phyloP scores from a whole-genome alignment of 495 filamentous ascomycete genomes.

The Penicillium roqueforti region DNA sequence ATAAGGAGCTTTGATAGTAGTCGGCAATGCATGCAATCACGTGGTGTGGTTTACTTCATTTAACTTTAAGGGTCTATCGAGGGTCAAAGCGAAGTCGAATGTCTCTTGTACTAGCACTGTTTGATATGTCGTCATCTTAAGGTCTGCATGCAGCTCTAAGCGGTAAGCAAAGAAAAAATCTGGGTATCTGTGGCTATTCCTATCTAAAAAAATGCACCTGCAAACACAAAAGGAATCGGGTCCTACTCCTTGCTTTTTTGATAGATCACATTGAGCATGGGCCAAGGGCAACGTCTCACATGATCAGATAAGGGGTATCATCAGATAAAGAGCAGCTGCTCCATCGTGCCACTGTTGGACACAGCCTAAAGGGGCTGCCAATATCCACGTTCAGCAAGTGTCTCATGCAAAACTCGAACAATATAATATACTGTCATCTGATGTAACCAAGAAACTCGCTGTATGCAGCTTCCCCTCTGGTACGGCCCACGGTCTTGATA shows the following conservation, averaged over 20 bases:
- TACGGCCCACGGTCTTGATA: neutral
- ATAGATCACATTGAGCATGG: neutral
- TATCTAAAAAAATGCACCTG: neutral
- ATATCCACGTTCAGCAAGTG: neutral
- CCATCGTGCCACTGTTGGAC: neutral
- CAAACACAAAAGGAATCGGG: neutral
- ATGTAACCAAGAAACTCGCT: neutral
- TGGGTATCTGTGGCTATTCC: conserved; percentile 7
- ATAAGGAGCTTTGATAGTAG: neutral
- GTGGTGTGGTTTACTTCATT: neutral
- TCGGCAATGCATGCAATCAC: neutral
- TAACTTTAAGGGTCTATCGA: neutral
- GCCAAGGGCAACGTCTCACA: neutral
- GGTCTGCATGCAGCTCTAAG: neutral
- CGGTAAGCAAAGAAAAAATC: neutral
- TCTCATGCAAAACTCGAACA: neutral
- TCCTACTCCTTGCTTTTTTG: neutral
- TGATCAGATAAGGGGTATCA: too few species aligned
- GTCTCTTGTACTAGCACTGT: neutral
- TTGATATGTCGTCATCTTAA: neutral
- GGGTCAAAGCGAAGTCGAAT: neutral
- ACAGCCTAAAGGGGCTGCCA: neutral
- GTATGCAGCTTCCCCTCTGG: neutral
- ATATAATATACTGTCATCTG: neutral
- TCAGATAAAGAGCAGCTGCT: neutral